Conservation (phyloP, 202 grass and related monocot species). For the Zoysia matrella region DNA sequence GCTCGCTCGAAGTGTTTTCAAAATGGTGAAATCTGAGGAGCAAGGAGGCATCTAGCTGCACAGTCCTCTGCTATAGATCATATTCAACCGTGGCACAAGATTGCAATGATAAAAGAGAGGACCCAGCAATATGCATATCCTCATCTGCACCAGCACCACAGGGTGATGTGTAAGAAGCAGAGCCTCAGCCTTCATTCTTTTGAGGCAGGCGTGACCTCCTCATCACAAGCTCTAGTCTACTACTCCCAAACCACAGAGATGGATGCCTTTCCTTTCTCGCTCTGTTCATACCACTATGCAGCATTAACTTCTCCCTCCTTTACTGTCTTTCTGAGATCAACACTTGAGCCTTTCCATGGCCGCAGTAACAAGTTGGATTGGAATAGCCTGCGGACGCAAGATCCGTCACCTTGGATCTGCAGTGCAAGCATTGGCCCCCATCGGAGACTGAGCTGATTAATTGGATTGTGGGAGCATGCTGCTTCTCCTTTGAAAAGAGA, state of each 20-base stretch:
- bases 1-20: neutral
- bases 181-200: conserved; percentile 46
- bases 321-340: conserved; percentile 16
- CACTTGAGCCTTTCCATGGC: conserved; percentile 51
- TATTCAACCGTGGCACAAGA: conserved; percentile 38
- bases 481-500: conserved; percentile 36
- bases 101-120: conserved; percentile 51
- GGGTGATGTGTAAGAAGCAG: conserved; percentile 22
- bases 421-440: conserved; percentile 42
- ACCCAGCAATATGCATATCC: conserved; percentile 33
- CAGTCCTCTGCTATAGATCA: conserved; percentile 20
- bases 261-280: conserved; percentile 27
- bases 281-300: conserved; percentile 39
- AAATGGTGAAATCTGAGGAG: conserved; percentile 14
- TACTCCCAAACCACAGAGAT: conserved; percentile 12
- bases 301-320: conserved; percentile 39
- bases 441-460: conserved; percentile 42
- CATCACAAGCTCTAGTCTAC: conserved; percentile 23
- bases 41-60: conserved; percentile 10
- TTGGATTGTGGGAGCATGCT: conserved; percentile 43
- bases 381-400: conserved; percentile 39
- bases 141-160: conserved; percentile 1
- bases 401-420: conserved; percentile 25
- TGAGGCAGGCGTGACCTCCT: conserved; percentile 46
- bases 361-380: conserved; percentile 37